Percentiles rank a stretch among this genome's conserved stretches.
These are phyloP conservation scores for Heracleum sosnowskyi DNA, from an alignment of 129 eudicot genomes.

Conservation along the genomic window DNA sequence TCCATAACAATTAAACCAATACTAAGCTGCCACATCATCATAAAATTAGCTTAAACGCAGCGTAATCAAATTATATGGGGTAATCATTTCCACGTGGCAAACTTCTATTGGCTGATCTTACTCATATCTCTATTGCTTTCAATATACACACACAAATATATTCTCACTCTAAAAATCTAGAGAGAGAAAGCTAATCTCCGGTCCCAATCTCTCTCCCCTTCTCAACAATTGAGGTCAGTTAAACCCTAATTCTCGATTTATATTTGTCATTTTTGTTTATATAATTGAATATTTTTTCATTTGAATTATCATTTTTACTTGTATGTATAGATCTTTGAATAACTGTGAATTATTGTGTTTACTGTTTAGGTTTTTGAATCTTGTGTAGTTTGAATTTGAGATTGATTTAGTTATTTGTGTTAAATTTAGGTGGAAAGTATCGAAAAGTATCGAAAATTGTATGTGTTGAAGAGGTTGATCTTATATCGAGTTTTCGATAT, in stretches of 20 bases:
- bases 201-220: neutral
- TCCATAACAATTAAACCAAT: neutral
- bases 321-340: neutral
- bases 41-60: neutral
- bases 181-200: neutral
- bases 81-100: neutral
- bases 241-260: neutral
- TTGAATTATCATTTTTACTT: neutral
- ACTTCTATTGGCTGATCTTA: neutral
- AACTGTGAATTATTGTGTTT: neutral
- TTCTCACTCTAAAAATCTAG: neutral
- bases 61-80: neutral
- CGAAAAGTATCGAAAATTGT: neutral
- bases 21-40: neutral
- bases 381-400: neutral
- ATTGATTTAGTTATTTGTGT: neutral
- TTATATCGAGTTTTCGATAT: neutral
- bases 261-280: neutral
- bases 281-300: neutral
- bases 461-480: neutral
- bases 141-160: neutral
- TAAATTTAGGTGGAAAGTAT: neutral
- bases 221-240: neutral
- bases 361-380: conserved; percentile 1
- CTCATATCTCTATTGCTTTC: neutral